These are phyloP conservation scores for Madurella mycetomatis DNA, from an alignment of 2,329 filamentous ascomycete genomes.

Conservation along the genomic window DNA sequence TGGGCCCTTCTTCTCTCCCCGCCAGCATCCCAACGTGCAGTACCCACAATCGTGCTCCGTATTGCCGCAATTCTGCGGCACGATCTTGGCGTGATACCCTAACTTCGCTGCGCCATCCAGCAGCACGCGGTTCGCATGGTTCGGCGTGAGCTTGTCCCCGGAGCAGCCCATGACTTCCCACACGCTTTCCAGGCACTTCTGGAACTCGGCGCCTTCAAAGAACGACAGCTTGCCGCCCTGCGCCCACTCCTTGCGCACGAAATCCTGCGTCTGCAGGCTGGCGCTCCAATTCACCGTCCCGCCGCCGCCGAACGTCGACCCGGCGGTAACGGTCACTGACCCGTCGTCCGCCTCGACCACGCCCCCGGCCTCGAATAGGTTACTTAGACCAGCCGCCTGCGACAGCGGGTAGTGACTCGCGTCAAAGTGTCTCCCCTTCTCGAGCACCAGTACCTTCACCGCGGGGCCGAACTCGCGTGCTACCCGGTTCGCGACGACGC, in stretches of 20 bases:
- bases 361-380: slow-evolving; percentile 68
- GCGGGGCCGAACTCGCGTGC: slow-evolving; percentile 61
- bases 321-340: slow-evolving; percentile 59
- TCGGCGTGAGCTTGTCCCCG: slow-evolving; percentile 63
- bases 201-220: slow-evolving; percentile 69
- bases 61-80: slow-evolving; percentile 76
- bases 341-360: slow-evolving; percentile 52
- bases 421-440: slow-evolving; percentile 71
- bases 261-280: slow-evolving; percentile 62
- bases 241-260: slow-evolving; percentile 79
- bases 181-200: slow-evolving; percentile 74
- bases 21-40: slow-evolving; percentile 58
- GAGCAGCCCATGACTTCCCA: slow-evolving; percentile 74
- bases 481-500: slow-evolving; percentile 74
- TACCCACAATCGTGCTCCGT: slow-evolving; percentile 69
- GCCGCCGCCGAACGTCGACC: slow-evolving; percentile 76
- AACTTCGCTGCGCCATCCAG: slow-evolving; percentile 70
- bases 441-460: slow-evolving; percentile 64
- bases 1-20: slow-evolving; percentile 73
- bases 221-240: slow-evolving; percentile 60
- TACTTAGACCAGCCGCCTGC: slow-evolving; percentile 52
- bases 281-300: slow-evolving; percentile 84
- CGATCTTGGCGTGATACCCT: slow-evolving; percentile 63
- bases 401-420: slow-evolving; percentile 71
- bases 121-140: slow-evolving; percentile 65